Base-by-base conservation (phyloP, 768 basidiomycete genomes). In the Hemileccinum rubropunctum region DNA sequence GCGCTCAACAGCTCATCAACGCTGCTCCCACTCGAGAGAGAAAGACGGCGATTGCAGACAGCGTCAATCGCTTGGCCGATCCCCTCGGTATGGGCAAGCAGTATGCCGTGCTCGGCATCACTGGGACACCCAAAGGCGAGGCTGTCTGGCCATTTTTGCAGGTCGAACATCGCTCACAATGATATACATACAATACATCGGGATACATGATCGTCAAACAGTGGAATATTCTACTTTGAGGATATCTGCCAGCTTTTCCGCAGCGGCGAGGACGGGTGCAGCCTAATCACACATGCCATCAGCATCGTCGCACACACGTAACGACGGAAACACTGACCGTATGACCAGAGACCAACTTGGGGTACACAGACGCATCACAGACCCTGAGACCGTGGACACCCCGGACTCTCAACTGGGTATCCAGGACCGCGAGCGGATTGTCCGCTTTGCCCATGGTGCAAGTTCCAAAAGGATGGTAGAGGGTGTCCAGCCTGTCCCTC, bases 1-100 rank as follows among this genome's bases (percentile, higher is more conserved):
- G 95, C 1, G 73, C 91, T 6, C 75, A 81, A 0, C 73, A 72
- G 4, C 77, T 98, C 21, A 70, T 80, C n/a, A 68, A 75, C 11
- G 65, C 72, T 0, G 82, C 84, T 0, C 36, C 63, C 9, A 70
- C 72, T 3, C 71, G 77, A 2, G 82, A 82, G 40, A 72, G 83
- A 17, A 71, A 70, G 54, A 58, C 65, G 2, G 76, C 76, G 4
- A 84, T 95, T 40, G 70, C 70, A 20, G 70, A 75, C 21, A 85
- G 82, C 0, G 88, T 84, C 20, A 67, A 76, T 48, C 70, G 94
- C 52, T 71, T 98, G n/a, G 79, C 92, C 15, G 89, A 97, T 65
- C 75, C 74, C 1, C 71, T 72, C 11, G 83, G 91, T 17, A 98
- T 98, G 95, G 95, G 97, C 0, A 74, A 66, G 34, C 81, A 95